Base-by-base conservation (phyloP, 768 basidiomycete genomes). In the Mycena rebaudengoi region DNA sequence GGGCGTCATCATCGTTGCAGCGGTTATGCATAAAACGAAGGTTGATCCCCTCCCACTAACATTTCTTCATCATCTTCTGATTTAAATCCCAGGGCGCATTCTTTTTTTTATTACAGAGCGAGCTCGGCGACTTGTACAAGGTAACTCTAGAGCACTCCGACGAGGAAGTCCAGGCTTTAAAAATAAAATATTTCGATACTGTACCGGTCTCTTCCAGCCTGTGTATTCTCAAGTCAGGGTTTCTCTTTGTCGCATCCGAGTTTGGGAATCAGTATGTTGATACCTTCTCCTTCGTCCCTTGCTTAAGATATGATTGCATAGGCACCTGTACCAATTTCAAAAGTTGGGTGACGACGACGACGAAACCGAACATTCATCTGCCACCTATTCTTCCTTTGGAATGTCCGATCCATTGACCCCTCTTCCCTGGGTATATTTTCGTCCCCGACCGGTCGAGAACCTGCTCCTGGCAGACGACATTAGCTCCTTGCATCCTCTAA, bases 181-280 rank as follows among this genome's bases (percentile, higher is more conserved):
- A 91, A 82, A 96, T 99, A 86, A 98, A 99, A 80, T 99, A 98
- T 81, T 99, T 99, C 77, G 97, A 99, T 75, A 98, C 96, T 45
- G 92, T 99, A 7, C 95, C 97, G 69, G 90, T 95, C 65, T 95
- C 96, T 21, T 86, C 88, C 26, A 91, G 90, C 76, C 83, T 99
- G 33, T 98, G 95, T 80, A 98, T 99, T 78, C 86, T 99, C 69
- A 98, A 99, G 79, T 93, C 94, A 52, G 98, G 97, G 69, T 98
- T 97, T 82, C 86, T 99, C 66, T 98, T 98, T 72, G 92, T 95
- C 51, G 96, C 96, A 3, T 92, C 95, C 70, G 97, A 99, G 75
- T 98, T 97, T 73, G 94, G 97, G 30, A 97, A 98, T 74, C 96
- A 98, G 94, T 98, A 67, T 76, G 91, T 85, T 25, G 40, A 26